phyloP scores from a whole-genome alignment of 2,329 filamentous ascomycete genomes.

The Ilyonectria robusta region DNA sequence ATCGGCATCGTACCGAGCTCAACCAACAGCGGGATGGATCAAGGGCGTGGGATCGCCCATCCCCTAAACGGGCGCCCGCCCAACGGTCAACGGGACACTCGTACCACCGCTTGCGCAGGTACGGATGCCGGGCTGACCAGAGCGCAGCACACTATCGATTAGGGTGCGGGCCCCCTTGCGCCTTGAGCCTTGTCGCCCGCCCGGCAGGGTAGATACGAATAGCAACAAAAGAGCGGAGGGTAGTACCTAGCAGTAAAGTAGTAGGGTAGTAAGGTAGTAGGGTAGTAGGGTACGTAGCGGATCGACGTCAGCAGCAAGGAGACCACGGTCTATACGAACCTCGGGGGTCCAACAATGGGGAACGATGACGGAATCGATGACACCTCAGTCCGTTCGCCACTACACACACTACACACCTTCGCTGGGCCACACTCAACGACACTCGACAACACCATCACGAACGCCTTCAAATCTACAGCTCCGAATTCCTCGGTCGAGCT shows the following conservation, averaged over 20 bases:
- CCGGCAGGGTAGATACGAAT: constrained; percentile 29
- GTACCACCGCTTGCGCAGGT: constrained; percentile 45
- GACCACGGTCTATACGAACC: constrained; percentile 28
- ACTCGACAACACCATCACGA: constrained; percentile 1
- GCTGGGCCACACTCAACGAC: not conserved
- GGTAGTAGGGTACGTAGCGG: constrained; percentile 4
- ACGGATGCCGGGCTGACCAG: constrained; percentile 39
- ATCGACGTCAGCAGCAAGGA: constrained; percentile 29
- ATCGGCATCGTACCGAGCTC: constrained; percentile 23
- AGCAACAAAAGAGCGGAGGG: constrained; percentile 27
- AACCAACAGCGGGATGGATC: constrained; percentile 4
- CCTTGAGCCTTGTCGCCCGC: constrained; percentile 16
- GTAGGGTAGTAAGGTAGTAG: not conserved
- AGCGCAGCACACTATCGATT: constrained; percentile 37
- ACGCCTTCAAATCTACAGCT: constrained; percentile 14
- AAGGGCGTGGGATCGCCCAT: constrained; percentile 19
- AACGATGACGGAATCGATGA: constrained; percentile 27
- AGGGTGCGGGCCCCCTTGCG: constrained; percentile 20
- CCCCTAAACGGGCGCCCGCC: constrained; percentile 13
- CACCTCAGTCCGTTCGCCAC: constrained; percentile 20
- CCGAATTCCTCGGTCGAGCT: not conserved
- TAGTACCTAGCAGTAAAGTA: not conserved
- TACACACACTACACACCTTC: not conserved
- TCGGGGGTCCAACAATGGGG: constrained; percentile 12
- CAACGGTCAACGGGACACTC: constrained; percentile 37